Conservation (phyloP, 352 stramenopile species). For the Phytophthora pini region DNA sequence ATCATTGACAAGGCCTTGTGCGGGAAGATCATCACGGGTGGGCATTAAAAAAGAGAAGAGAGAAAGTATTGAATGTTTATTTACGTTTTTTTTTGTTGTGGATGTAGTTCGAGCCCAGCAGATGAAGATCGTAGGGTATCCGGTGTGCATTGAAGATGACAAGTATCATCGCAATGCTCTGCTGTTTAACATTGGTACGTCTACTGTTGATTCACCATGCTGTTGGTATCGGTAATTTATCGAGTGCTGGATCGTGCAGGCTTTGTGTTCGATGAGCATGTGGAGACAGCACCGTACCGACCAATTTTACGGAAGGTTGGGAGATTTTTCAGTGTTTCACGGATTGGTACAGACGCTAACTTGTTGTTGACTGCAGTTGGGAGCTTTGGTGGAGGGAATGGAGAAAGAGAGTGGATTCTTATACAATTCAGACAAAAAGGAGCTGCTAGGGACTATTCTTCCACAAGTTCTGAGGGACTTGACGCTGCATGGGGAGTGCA, state of each 20-base stretch:
- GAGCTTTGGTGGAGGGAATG: conserved; percentile 86
- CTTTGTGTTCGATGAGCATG: conserved; percentile 86
- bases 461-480: conserved; percentile 79
- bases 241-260: conserved; percentile 21
- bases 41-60: neutral
- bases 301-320: conserved; percentile 82
- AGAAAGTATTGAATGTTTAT: conserved; percentile 7
- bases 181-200: conserved; percentile 85
- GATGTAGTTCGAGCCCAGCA: conserved; percentile 68
- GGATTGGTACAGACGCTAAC: neutral
- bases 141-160: conserved; percentile 89
- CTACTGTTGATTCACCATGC: neutral
- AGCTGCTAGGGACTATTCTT: conserved; percentile 66
- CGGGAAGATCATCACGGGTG: conserved; percentile 86
- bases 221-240: neutral
- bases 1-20: conserved; percentile 91
- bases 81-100: conserved; percentile 4
- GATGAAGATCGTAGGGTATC: conserved; percentile 89
- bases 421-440: conserved; percentile 68
- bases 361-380: conserved; percentile 40
- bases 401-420: conserved; percentile 90
- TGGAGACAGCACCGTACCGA: conserved; percentile 79
- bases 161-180: conserved; percentile 92
- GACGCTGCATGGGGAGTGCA: conserved; percentile 78
- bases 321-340: neutral